phyloP scores from a whole-genome alignment of 441 rosid genomes.

The Corymbia citriodora region DNA sequence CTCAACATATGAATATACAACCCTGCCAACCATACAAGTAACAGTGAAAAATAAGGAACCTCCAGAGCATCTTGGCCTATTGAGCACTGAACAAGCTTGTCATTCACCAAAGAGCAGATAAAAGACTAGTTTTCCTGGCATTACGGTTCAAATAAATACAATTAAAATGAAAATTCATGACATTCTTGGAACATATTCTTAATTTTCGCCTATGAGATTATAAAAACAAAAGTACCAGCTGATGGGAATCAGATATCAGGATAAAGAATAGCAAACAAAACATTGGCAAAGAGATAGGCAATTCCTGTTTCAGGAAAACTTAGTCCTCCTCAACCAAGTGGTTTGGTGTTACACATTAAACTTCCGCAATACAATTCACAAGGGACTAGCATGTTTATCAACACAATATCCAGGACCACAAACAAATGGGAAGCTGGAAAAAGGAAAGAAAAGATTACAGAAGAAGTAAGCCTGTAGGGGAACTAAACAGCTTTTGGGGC shows the following conservation, averaged over 20 bases:
- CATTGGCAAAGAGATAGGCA: neutral
- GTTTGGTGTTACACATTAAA: neutral
- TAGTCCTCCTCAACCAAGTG: neutral
- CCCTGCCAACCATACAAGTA: neutral
- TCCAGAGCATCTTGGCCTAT: neutral
- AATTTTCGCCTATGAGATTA: neutral
- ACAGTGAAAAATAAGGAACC: neutral
- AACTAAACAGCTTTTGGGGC: neutral
- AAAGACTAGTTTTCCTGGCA: neutral
- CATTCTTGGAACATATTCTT: neutral
- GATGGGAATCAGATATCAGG: neutral
- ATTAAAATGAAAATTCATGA: neutral
- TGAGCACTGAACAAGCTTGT: neutral
- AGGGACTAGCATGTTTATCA: neutral
- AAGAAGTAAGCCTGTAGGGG: neutral
- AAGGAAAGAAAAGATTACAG: neutral
- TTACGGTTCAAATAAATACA: neutral
- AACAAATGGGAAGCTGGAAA: neutral
- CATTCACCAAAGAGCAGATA: neutral
- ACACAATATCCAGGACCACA: neutral
- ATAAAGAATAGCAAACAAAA: neutral
- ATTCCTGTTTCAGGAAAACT: neutral
- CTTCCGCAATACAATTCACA: neutral
- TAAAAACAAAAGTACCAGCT: neutral
- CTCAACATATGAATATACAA: neutral